Percentiles rank a stretch among this genome's conserved stretches.
phyloP scores from a whole-genome alignment of 805 yeast species.

The Spencermartinsiella europaea region DNA sequence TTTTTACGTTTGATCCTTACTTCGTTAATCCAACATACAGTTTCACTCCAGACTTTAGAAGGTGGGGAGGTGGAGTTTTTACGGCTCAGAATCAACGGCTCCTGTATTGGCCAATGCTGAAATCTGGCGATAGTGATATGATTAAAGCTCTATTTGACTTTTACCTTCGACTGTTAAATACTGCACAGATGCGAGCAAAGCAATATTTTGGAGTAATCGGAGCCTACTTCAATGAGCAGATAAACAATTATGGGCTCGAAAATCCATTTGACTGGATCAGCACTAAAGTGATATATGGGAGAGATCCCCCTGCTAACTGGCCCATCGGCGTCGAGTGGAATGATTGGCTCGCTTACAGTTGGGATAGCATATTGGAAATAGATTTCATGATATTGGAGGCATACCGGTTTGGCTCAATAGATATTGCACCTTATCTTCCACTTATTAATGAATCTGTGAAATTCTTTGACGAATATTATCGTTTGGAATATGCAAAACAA shows the following conservation, averaged over 20 bases:
- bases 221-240: not conserved
- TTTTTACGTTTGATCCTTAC: slow-evolving; percentile 1
- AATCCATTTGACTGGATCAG: slow-evolving; percentile 3
- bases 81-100: slow-evolving; percentile 2
- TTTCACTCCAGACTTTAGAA: slow-evolving; percentile 1
- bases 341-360: not conserved
- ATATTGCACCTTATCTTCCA: not conserved
- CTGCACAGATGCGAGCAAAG: not conserved
- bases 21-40: not conserved
- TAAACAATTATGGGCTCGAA: slow-evolving; percentile 1
- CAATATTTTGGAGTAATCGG: not conserved
- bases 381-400: slow-evolving; percentile 1
- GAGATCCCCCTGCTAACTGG: not conserved
- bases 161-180: not conserved
- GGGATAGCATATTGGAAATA: slow-evolving; percentile 1
- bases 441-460: not conserved
- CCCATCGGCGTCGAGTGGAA: slow-evolving; percentile 1
- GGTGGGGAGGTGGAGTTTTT: slow-evolving; percentile 1
- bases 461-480: slow-evolving; percentile 1
- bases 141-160: not conserved
- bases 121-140: not conserved
- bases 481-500: not conserved
- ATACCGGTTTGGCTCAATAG: not conserved
- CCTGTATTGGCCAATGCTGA: slow-evolving; percentile 1
- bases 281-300: not conserved